Evolutionary conservation across 352 stramenopile species (phyloP), one percentile per base, ranked within the genome.

Genomic region (Globisporangium acanthophoron): DNA sequence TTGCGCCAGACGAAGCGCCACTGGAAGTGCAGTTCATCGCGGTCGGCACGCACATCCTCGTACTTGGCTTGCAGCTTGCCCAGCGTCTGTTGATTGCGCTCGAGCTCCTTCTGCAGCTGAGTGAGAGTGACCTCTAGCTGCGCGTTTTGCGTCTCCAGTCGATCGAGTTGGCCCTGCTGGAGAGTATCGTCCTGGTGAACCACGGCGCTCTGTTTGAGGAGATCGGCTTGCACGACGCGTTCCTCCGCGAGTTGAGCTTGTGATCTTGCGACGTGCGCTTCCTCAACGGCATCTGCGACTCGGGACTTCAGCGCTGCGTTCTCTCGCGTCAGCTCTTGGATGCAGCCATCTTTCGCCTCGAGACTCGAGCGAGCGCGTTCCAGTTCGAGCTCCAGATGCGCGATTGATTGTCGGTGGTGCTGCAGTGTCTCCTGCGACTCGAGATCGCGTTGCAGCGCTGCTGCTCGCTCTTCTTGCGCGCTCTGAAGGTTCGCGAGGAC

Each of bases 1-100:
- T 75, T 71, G 21, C 71, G 66, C 20, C 47, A 48, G 1, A 80
- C 66, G 31, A 67, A 73, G 18, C 48, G 52, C 69, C 71, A 73
- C 45, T 71, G 66, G 35, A 80, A 74, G 13, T 51, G 59, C 16
- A 80, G 51, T 47, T 80, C 69, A 21, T 80, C 66, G 0, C 62
- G 47, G 1, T 64, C 52, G 1, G 68, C 63, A 9, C 56, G 33
- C 27, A 66, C 45, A 39, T 69, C 52, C 31, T 76, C 66, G 24
- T 62, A 52, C 37, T 62, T 54, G 9, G 27, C 31, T 39, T 65
- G 58, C 11, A 70, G 27, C 20, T 67, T 62, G 8, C 31, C 40
- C n/a, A 64, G 54, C 41, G 52, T 33, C 29, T 58, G 64, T 50
- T 60, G 46, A 16, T 47, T 54, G 12, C 27, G 31, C 46, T 71